phyloP scores from a whole-genome alignment of 1,284 basidiomycete species.

The Moesziomyces parantarcticus region DNA sequence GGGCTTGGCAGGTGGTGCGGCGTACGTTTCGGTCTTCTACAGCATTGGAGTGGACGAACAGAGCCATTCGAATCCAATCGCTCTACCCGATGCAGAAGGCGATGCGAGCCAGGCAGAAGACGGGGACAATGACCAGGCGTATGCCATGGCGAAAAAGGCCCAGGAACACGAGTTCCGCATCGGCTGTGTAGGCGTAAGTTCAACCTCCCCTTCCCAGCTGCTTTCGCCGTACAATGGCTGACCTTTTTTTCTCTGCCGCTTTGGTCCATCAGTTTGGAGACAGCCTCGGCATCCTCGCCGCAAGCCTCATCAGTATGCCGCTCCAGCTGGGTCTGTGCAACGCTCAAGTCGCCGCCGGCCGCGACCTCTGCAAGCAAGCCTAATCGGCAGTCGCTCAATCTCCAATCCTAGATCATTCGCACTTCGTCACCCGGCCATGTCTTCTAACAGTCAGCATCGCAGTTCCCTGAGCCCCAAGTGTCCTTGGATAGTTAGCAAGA shows the following conservation, averaged over 20 bases:
- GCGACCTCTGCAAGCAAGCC: conserved; percentile 57
- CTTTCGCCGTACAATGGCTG: not conserved
- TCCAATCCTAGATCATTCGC: not conserved
- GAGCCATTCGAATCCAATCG: not conserved
- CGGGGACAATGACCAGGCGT: conserved; percentile 5
- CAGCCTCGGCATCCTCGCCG: conserved; percentile 61
- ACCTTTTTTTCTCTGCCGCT: not conserved
- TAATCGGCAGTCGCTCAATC: conserved; percentile 8
- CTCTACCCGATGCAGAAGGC: not conserved
- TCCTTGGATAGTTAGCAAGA: too few species aligned
- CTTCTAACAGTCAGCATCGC: too few species aligned
- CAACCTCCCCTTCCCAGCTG: not conserved
- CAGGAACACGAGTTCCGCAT: conserved; percentile 67
- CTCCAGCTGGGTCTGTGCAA: conserved; percentile 58
- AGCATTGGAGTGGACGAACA: conserved; percentile 52
- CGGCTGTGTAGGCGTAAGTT: conserved; percentile 61
- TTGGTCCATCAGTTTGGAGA: conserved; percentile 49
- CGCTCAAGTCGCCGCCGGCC: conserved; percentile 49
- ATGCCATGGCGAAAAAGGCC: conserved; percentile 16
- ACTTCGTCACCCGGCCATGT: too few species aligned
- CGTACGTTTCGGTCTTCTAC: conserved; percentile 62
- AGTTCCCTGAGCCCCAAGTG: too few species aligned
- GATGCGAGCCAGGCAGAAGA: not conserved
- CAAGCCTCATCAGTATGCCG: conserved; percentile 63
- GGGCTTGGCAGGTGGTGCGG: conserved; percentile 58